These are phyloP conservation scores for Fusarium poae DNA, from an alignment of 2,329 filamentous ascomycete genomes.

Conservation along the genomic window DNA sequence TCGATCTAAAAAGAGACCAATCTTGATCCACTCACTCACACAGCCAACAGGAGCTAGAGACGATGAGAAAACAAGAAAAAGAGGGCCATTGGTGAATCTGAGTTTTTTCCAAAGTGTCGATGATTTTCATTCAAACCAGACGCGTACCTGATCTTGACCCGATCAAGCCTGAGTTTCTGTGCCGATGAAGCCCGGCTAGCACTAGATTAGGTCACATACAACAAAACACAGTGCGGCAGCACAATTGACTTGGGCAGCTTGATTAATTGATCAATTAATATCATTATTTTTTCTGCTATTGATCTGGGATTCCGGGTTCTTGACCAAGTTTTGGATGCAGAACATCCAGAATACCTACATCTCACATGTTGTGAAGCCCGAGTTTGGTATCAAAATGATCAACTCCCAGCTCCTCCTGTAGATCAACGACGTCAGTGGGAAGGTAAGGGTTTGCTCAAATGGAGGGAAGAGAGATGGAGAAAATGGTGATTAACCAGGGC, in stretches of 20 bases:
- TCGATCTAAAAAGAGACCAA: constrained; percentile 43
- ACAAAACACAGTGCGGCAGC: constrained; percentile 27
- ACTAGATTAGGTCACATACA: constrained; percentile 17
- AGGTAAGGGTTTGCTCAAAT: constrained; percentile 28
- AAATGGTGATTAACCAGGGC: constrained; percentile 15
- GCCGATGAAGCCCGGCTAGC: constrained; percentile 24
- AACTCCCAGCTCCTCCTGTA: constrained; percentile 29
- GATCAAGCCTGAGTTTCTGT: constrained; percentile 39
- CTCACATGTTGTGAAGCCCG: constrained; percentile 29
- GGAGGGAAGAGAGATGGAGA: constrained; percentile 6
- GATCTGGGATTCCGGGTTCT: constrained; percentile 16
- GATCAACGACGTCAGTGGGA: constrained; percentile 37
- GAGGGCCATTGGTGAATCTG: constrained; percentile 10
- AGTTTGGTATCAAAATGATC: constrained; percentile 29
- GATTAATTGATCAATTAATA: constrained; percentile 1
- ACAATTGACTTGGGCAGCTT: not conserved
- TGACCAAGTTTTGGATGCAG: constrained; percentile 32
- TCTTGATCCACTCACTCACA: constrained; percentile 10
- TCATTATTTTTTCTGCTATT: constrained; percentile 7
- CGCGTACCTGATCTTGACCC: constrained; percentile 42
- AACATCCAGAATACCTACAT: not conserved
- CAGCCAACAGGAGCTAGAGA: constrained; percentile 15
- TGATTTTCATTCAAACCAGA: constrained; percentile 38
- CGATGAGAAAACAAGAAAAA: not conserved
- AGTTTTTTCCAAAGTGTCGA: constrained; percentile 21